phyloP scores from a whole-genome alignment of 1,139 yeast genomes.

The Pichia sp. region DNA sequence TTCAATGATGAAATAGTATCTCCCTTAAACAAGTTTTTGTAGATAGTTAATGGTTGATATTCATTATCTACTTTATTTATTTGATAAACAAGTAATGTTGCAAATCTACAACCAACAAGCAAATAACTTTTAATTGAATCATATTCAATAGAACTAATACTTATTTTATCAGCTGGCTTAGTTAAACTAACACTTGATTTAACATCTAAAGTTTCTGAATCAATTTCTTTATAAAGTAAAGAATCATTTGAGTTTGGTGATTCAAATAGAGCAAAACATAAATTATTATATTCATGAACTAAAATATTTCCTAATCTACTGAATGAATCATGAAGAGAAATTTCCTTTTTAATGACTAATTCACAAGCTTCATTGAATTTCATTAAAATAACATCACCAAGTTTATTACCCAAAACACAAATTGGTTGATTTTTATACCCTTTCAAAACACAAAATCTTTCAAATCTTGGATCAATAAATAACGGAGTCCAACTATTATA shows the following conservation, averaged over 20 bases:
- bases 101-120: slow-evolving; percentile 67
- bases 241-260: slow-evolving; percentile 64
- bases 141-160: slow-evolving; percentile 50
- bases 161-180: slow-evolving; percentile 45
- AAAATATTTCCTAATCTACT: slow-evolving; percentile 15
- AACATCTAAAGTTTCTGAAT: slow-evolving; percentile 21
- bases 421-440: slow-evolving; percentile 38
- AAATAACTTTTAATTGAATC: slow-evolving; percentile 38
- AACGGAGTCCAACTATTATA: slow-evolving; percentile 31
- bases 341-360: slow-evolving; percentile 17
- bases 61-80: slow-evolving; percentile 24
- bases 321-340: slow-evolving; percentile 12
- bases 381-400: slow-evolving; percentile 46
- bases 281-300: slow-evolving; percentile 16
- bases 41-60: slow-evolving; percentile 29
- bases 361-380: slow-evolving; percentile 32
- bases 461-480: slow-evolving; percentile 33
- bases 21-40: slow-evolving; percentile 58
- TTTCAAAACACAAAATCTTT: slow-evolving; percentile 46
- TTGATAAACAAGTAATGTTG: slow-evolving; percentile 55
- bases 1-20: slow-evolving; percentile 65
- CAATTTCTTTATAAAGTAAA: slow-evolving; percentile 41
- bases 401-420: slow-evolving; percentile 45
- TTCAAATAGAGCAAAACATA: slow-evolving; percentile 43
- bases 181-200: slow-evolving; percentile 22